Evolutionary conservation across 768 basidiomycete species (phyloP).

Genomic region (Symmetrospora coprosmae): DNA sequence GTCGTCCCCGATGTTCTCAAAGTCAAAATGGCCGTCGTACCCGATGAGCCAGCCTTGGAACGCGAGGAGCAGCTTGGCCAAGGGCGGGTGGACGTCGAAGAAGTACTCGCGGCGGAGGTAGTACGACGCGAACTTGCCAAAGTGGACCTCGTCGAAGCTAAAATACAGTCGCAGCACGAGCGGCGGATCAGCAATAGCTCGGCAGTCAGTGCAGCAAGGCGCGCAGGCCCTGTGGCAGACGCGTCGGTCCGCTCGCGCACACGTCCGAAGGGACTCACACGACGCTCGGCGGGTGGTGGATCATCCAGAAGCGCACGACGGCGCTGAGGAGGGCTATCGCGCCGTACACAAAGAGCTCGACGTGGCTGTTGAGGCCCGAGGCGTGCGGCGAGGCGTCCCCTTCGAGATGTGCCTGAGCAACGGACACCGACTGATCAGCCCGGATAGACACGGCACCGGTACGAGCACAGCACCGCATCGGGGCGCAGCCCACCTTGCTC

Average conservation of each 20-base stretch:
- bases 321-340: conserved; percentile 19
- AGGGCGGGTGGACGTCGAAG: conserved; percentile 96
- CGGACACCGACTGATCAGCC: too few species aligned
- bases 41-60: conserved; percentile 93
- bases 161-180: neutral
- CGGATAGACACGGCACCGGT: neutral
- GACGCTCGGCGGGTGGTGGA: conserved; percentile 33
- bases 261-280: conserved; percentile 26
- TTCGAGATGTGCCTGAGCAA: neutral
- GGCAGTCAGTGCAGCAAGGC: neutral
- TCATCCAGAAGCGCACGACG: conserved; percentile 32
- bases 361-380: conserved; percentile 7
- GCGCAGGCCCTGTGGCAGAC: neutral
- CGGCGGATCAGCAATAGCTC: neutral
- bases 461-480: neutral
- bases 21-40: conserved; percentile 83
- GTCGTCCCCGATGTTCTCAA: conserved; percentile 88
- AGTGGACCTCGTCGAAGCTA: conserved; percentile 52
- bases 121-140: conserved; percentile 92
- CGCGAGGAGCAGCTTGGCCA: conserved; percentile 87
- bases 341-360: conserved; percentile 21
- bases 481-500: neutral
- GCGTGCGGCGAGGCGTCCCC: neutral
- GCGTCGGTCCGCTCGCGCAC: neutral
- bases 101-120: conserved; percentile 89